Base-by-base conservation (phyloP, 495 filamentous ascomycete species). In the Collariella sp. region DNA sequence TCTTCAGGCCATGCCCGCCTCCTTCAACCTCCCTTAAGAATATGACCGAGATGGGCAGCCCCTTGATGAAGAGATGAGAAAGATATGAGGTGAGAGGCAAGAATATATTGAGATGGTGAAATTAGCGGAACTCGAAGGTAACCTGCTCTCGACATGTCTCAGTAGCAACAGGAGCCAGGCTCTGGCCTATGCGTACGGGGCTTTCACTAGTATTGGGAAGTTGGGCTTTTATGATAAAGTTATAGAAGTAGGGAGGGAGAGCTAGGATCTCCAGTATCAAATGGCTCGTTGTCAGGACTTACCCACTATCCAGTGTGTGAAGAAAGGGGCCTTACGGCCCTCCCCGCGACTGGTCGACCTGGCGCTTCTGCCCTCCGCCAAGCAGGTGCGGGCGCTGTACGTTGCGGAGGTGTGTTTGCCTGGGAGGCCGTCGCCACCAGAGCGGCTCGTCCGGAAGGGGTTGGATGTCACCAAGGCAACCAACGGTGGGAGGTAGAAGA, bases 51-150 rank as follows among this genome's bases (percentile, higher is more conserved):
- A 50, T 6, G 50, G 54, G 2, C 23, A 51, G 19, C 58, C 54
- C 0, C 13, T 54, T 7, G 54, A 57, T 33, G 43, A 33, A n/a
- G 54, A 54, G 19, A 15, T 39, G 23, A 50, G 23, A 23, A 26
- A 42, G 36, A 41, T 7, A 15, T 61, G 58, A 54, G 15, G 19
- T 13, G 58, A 57, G 24, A 36, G 54, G 29, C 10, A 33, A 13
- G 50, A 54, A 34, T 57, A 61, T 42, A 44, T 48, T 2, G 23
- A 52, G 22, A 55, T 60, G 47, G 57, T 60, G 16, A 31, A 29
- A 24, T 29, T 10, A 16, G 42, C 15, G 22, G 42, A 45, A 24
- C 23, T 7, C 7, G 42, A 18, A n/a, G 42, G 29, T 24, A 45
- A n/a, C 4, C 23, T 45, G 42, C 42, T 45, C 42, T 45, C 42